Evolutionary conservation across 2,329 filamentous ascomycete species (phyloP).

Genomic region (Fusarium armeniacum): DNA sequence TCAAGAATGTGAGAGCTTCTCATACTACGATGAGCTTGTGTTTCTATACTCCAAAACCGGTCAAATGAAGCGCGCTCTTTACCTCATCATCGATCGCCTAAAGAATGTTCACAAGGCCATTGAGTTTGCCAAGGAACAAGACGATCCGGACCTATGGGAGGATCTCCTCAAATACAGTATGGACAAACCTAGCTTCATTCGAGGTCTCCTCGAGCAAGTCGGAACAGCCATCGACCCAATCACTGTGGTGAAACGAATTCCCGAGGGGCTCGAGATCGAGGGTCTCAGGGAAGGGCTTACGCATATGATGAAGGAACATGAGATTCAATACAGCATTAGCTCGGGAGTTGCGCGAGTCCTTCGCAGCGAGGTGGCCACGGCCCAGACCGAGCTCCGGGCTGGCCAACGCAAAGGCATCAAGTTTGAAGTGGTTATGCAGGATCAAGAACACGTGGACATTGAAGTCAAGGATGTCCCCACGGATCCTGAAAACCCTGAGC

Average conservation of each 20-base stretch:
- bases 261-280: slow-evolving; percentile 91
- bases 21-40: slow-evolving; percentile 93
- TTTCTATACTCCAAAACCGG: slow-evolving; percentile 96
- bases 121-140: slow-evolving; percentile 91
- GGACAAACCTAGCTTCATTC: slow-evolving; percentile 97
- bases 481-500: slow-evolving; percentile 44
- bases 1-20: slow-evolving; percentile 82
- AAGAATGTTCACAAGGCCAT: slow-evolving; percentile 94
- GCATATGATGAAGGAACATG: slow-evolving; percentile 94
- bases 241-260: slow-evolving; percentile 88
- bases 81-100: slow-evolving; percentile 93
- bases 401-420: slow-evolving; percentile 90
- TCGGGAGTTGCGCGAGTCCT: slow-evolving; percentile 89
- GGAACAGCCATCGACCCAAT: slow-evolving; percentile 95
- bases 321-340: slow-evolving; percentile 93
- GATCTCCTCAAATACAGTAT: slow-evolving; percentile 95
- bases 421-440: slow-evolving; percentile 77
- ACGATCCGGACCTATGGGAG: slow-evolving; percentile 94
- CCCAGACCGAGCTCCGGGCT: slow-evolving; percentile 83
- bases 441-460: slow-evolving; percentile 60
- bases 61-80: slow-evolving; percentile 90
- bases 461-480: slow-evolving; percentile 58
- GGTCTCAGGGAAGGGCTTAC: slow-evolving; percentile 89
- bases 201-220: slow-evolving; percentile 90
- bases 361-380: slow-evolving; percentile 85